Evolutionary conservation across 2,329 filamentous ascomycete genomes (phyloP).

Genomic region (Cordyceps sp.): DNA sequence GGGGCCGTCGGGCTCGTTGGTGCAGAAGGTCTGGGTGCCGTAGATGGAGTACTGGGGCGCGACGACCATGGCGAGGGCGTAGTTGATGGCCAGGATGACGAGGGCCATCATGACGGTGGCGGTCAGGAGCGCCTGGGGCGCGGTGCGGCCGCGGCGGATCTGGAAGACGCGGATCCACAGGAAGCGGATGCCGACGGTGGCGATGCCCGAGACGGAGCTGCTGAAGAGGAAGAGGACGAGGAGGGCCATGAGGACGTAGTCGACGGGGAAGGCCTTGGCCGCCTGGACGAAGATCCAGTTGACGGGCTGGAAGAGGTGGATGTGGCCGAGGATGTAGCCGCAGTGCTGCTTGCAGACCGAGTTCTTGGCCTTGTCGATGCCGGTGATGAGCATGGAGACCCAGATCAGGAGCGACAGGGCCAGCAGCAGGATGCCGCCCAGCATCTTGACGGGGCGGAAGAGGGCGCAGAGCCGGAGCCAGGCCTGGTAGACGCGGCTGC

Average conservation of each 20-base stretch:
- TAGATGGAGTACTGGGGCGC: conserved; percentile 91
- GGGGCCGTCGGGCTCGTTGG: conserved; percentile 44
- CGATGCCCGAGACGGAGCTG: conserved; percentile 73
- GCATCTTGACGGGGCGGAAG: conserved; percentile 74
- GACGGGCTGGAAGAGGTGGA: conserved; percentile 87
- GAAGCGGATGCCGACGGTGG: conserved; percentile 82
- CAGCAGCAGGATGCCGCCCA: conserved; percentile 68
- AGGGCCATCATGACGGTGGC: conserved; percentile 82
- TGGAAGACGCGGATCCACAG: conserved; percentile 89
- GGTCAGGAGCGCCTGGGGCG: conserved; percentile 80
- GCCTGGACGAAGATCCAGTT: conserved; percentile 71
- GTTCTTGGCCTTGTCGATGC: conserved; percentile 92
- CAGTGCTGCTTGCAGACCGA: conserved; percentile 81
- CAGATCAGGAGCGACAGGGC: conserved; percentile 61
- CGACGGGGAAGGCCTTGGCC: conserved; percentile 72
- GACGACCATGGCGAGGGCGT: conserved; percentile 81
- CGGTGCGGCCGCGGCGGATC: conserved; percentile 75
- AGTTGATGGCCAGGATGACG: conserved; percentile 83
- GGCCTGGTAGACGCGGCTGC: conserved; percentile 50
- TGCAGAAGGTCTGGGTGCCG: conserved; percentile 88
- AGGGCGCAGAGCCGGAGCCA: conserved; percentile 73
- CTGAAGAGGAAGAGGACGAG: conserved; percentile 78
- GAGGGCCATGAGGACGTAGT: conserved; percentile 79
- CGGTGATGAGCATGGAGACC: conserved; percentile 86
- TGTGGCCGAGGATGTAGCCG: conserved; percentile 74